phyloP scores from a whole-genome alignment of 2,329 filamentous ascomycete species.

The Xylariomycetidae sp. region DNA sequence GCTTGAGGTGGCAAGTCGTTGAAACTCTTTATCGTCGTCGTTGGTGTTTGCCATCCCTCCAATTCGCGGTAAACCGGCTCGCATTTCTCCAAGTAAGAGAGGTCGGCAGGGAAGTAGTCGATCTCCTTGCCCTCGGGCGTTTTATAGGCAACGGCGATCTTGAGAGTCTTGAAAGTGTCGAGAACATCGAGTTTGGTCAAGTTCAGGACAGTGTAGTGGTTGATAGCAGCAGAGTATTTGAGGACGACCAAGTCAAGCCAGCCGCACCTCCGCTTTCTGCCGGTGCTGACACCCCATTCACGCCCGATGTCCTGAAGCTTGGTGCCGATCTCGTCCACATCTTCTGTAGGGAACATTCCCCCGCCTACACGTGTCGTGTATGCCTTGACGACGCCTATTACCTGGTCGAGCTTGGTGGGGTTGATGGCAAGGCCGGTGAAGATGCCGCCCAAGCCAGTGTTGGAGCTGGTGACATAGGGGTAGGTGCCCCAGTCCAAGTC shows the following conservation, averaged over 20 bases:
- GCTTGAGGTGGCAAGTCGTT: slow-evolving; percentile 58
- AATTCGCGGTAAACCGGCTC: slow-evolving; percentile 64
- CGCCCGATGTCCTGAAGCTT: slow-evolving; percentile 32
- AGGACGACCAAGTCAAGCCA: slow-evolving; percentile 62
- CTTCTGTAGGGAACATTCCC: slow-evolving; percentile 58
- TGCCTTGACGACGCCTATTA: slow-evolving; percentile 60
- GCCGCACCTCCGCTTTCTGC: slow-evolving; percentile 52
- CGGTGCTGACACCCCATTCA: slow-evolving; percentile 27
- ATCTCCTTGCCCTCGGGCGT: slow-evolving; percentile 37
- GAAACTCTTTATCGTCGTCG: slow-evolving; percentile 52
- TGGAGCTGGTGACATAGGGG: slow-evolving; percentile 41
- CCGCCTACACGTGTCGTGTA: slow-evolving; percentile 48
- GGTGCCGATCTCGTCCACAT: slow-evolving; percentile 29
- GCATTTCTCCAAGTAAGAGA: slow-evolving; percentile 30
- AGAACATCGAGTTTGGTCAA: slow-evolving; percentile 58
- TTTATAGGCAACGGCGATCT: slow-evolving; percentile 66
- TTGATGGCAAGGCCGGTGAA: slow-evolving; percentile 52
- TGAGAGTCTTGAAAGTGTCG: slow-evolving; percentile 68
- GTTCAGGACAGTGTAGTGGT: slow-evolving; percentile 61
- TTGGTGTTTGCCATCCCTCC: slow-evolving; percentile 61
- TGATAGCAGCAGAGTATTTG: slow-evolving; percentile 58
- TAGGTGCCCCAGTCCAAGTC: slow-evolving; percentile 54
- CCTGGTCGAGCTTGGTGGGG: slow-evolving; percentile 46
- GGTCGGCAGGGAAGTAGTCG: slow-evolving; percentile 59
- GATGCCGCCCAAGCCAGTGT: slow-evolving; percentile 44